Percentiles rank a stretch among this genome's conserved stretches.
Conservation (phyloP, 1,139 yeast genomes). For the Yamadazyma mexicana region DNA sequence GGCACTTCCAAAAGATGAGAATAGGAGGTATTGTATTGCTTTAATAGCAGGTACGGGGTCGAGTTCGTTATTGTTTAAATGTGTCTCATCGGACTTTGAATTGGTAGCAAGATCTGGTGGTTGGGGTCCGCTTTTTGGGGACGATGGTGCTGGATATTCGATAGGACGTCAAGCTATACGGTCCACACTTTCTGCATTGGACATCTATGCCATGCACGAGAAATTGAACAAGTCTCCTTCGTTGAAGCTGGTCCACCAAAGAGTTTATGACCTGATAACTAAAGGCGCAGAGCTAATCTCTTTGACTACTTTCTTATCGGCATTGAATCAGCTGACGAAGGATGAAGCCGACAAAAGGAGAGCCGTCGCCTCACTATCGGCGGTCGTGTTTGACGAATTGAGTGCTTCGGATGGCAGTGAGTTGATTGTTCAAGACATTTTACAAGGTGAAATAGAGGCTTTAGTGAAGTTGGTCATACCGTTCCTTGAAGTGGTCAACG, state of each 20-base stretch:
- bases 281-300: background rate
- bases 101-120: conserved; percentile 10
- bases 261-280: conserved; percentile 1
- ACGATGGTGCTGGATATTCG: conserved; percentile 10
- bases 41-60: conserved; percentile 12
- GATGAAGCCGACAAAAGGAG: conserved; percentile 1
- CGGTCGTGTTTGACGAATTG: conserved; percentile 6
- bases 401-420: conserved; percentile 5
- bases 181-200: conserved; percentile 7
- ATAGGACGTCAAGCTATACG: conserved; percentile 7
- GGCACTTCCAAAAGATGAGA: background rate
- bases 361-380: conserved; percentile 7
- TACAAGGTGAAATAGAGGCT: conserved; percentile 1
- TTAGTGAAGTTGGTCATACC: conserved; percentile 5
- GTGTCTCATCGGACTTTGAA: conserved; percentile 1
- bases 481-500: conserved; percentile 3
- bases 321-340: background rate
- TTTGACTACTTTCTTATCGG: background rate
- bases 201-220: conserved; percentile 1
- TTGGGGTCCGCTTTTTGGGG: conserved; percentile 11
- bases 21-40: conserved; percentile 5
- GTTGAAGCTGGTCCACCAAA: conserved; percentile 4
- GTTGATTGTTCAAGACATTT: conserved; percentile 3
- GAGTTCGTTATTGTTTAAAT: conserved; percentile 6
- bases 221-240: background rate